Evolutionary conservation across 345 rosid genomes (phyloP), one percentile per base, ranked within the genome.

Genomic region (Murraya koenigii): DNA sequence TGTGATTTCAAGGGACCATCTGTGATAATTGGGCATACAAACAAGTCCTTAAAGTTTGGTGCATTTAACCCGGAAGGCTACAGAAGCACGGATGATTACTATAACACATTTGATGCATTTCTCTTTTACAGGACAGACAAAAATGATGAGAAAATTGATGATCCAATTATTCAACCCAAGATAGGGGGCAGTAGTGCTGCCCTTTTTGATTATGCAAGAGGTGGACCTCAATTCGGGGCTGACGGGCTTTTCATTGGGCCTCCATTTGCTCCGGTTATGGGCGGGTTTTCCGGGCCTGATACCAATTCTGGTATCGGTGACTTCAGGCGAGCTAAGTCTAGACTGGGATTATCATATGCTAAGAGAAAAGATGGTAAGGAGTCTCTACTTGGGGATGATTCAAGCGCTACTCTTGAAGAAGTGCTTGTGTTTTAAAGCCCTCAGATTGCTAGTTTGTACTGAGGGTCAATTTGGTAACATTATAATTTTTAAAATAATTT

Each of bases 1-100:
- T 81, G 93, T 75, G 95, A 93, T 82, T 93, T 93, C 91, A 90
- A 92, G 86, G 97, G 98, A 47, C 97, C 97, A 11, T 95, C 97
- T 78, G 97, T 95, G 69, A 87, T 95, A 30, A 88, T 93, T 59
- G 97, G 94, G 63, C 89, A 88, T 78, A 91, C 97, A 59, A 77
- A 86, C 77, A 85, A 81, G 77, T 78, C 87, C 76, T 89, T 90
- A 89, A 91, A 92, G 85, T 92, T 91, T 75, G 98, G 97, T 32
- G 96, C 90, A 28, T 94, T 91, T 78, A 94, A 78, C 39, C 92
- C 97, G 0, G 97, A 92, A 77, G 98, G 98, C n/a, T 94, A 91
- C 59, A 83, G 92, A 77, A 90, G 98, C 87, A 94, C 97, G 0
- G 94, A 92, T 79, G 97, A 94, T 75, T 92, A 92, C 70, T 91